A percentile compares a stretch with the other conserved stretches of the same genome.
Evolutionary conservation across 208 protist genomes (phyloP).

Genomic region (Trypanosoma lewisi): DNA sequence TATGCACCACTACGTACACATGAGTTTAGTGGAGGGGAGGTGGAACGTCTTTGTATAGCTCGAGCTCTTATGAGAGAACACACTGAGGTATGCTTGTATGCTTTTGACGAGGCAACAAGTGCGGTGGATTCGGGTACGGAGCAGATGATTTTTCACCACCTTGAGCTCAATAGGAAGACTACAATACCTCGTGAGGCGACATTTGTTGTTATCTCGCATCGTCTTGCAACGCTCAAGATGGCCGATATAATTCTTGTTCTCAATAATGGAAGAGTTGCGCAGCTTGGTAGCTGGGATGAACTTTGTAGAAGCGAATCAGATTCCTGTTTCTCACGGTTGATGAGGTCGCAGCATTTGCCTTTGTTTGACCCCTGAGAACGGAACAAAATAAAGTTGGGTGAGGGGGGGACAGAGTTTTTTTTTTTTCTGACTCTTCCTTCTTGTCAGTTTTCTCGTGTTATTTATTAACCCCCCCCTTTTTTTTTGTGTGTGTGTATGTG

Average conservation of each 20-base stretch:
- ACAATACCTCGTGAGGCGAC: conserved; percentile 3
- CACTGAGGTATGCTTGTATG: conserved; percentile 27
- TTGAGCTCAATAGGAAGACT: conserved; percentile 1
- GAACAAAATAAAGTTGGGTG: too few relatives aligned
- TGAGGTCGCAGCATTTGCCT: conserved; percentile 2
- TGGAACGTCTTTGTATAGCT: conserved; percentile 60
- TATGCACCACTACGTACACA: conserved; percentile 19
- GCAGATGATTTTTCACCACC: conserved; percentile 26
- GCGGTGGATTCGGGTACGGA: conserved; percentile 67
- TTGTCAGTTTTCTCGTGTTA: too few relatives aligned
- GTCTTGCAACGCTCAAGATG: conserved; percentile 44
- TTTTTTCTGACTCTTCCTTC: too few relatives aligned
- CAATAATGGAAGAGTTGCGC: conserved; percentile 41
- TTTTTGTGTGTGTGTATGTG: too few relatives aligned
- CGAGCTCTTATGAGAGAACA: conserved; percentile 44
- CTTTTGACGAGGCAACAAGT: conserved; percentile 74
- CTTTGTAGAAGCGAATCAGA: conserved; percentile 20
- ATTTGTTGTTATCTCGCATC: conserved; percentile 61
- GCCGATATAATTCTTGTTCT: conserved; percentile 68
- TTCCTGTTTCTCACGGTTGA: conserved; percentile 18
- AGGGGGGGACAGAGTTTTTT: too few relatives aligned
- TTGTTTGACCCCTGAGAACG: background rate
- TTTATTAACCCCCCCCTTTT: too few relatives aligned
- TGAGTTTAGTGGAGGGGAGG: conserved; percentile 69
- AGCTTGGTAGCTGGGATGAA: conserved; percentile 59